Evolutionary conservation across 345 rosid genomes (phyloP), one percentile per base, ranked within the genome.

Genomic region (Salix koriyanagi): DNA sequence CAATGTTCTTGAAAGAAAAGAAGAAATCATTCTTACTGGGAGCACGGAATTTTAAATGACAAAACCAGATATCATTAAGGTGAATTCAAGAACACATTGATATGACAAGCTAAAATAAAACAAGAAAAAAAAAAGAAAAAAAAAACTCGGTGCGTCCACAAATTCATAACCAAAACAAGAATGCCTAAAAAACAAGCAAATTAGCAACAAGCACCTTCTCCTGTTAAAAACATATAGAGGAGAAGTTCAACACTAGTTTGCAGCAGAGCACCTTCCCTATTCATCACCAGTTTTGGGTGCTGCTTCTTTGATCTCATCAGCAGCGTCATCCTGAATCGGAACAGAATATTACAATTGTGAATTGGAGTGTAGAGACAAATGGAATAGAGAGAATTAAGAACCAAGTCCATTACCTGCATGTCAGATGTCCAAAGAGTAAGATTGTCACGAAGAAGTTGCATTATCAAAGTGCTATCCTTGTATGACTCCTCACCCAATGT

Each of bases 381-480:
- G 64, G 64, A 58, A 58, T 9, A 44, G 42, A 12, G 7, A 13
- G 0, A 34, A 32, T 61, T 12, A 46, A 12, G 72, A 56, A 67
- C 67, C 18, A 26, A 58, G 68, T n/a, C n/a, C 72, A n/a, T 1
- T 62, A 91, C 98, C 98, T 91, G 97, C 94, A 94, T 91, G 65
- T 94, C 97, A 41, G 97, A 94, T 65, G 98, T 94, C 98, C 97
- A 93, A 68, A 95, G 85, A 64, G 99, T 95, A 87, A 93, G 97
- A 64, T 95, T 95, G 80, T 95, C 97, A 18, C 96, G 97, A 67
- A 95, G 94, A 82, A 95, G 97, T 86, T 95, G 96, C 99, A 91
- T 95, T 84, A 93, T 95, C 91, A 95, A 84, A 70, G 96, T 93
- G 89, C 93, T 95, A 52, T 93, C 97, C 87, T 93, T 95, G 89